Evolutionary conservation across 2,329 filamentous ascomycete species (phyloP).

Genomic region (Talaromyces sp.): DNA sequence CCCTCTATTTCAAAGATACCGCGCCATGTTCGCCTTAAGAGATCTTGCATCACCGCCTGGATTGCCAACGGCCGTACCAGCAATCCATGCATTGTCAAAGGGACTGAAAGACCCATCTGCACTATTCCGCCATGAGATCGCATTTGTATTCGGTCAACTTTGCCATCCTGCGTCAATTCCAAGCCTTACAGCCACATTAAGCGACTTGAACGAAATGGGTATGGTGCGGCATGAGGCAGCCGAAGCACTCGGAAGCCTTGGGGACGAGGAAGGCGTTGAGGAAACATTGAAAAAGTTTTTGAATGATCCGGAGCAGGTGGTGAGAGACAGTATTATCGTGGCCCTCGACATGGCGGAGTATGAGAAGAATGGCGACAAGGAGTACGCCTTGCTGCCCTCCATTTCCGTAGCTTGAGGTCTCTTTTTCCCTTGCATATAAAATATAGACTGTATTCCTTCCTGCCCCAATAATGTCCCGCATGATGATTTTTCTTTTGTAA

Average conservation of each 20-base stretch:
- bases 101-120: slow-evolving; percentile 82
- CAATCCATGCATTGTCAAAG: slow-evolving; percentile 75
- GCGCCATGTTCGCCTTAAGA: slow-evolving; percentile 95
- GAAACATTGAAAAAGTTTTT: slow-evolving; percentile 76
- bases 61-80: slow-evolving; percentile 80
- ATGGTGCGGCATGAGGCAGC: slow-evolving; percentile 99
- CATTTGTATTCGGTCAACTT: slow-evolving; percentile 95
- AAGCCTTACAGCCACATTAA: slow-evolving; percentile 70
- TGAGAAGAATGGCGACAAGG: slow-evolving; percentile 78
- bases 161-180: slow-evolving; percentile 96
- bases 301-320: slow-evolving; percentile 85
- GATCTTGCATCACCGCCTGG: slow-evolving; percentile 92
- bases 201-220: slow-evolving; percentile 73
- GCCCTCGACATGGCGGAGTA: slow-evolving; percentile 97
- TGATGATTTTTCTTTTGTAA: background rate
- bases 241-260: slow-evolving; percentile 88
- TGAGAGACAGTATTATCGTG: slow-evolving; percentile 89
- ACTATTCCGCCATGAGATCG: slow-evolving; percentile 94
- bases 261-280: slow-evolving; percentile 89
- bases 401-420: slow-evolving; percentile 16
- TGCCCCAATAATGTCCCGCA: background rate
- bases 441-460: slow-evolving; percentile 14
- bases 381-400: slow-evolving; percentile 84
- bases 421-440: background rate
- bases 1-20: slow-evolving; percentile 86